Conservation (phyloP, 768 basidiomycete species). For the Galerina sulciceps region DNA sequence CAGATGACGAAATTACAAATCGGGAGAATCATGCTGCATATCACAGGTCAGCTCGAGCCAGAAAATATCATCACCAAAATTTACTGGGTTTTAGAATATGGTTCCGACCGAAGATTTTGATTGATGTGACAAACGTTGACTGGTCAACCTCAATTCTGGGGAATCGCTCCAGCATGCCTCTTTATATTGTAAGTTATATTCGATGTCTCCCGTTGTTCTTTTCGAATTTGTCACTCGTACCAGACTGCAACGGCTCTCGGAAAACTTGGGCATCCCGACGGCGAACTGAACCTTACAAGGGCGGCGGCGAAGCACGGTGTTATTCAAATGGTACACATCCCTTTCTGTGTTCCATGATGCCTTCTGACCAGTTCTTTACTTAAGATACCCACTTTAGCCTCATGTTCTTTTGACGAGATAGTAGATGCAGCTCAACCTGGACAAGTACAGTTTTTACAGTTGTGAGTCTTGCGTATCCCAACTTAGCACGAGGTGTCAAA, state of each 20-base stretch:
- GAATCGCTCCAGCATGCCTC: constrained; percentile 36
- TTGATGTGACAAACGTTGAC: constrained; percentile 86
- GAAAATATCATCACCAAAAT: not conserved
- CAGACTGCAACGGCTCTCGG: constrained; percentile 82
- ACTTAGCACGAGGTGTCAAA: not conserved
- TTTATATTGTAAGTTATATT: constrained; percentile 54
- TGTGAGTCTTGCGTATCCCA: constrained; percentile 43
- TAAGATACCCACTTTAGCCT: constrained; percentile 94
- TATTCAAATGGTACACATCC: constrained; percentile 43
- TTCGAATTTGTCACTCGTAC: not conserved
- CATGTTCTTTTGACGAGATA: constrained; percentile 94
- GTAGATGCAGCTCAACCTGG: constrained; percentile 77
- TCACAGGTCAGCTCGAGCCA: constrained; percentile 60
- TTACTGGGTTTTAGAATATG: constrained; percentile 56
- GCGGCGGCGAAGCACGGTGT: constrained; percentile 75
- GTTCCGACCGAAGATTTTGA: constrained; percentile 88
- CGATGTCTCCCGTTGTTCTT: not conserved
- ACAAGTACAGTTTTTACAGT: constrained; percentile 85
- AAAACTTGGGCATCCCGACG: constrained; percentile 95
- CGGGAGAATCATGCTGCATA: constrained; percentile 92
- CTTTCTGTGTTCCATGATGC: not conserved
- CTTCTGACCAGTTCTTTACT: too few species aligned
- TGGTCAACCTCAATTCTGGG: constrained; percentile 86
- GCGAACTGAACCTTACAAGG: constrained; percentile 88
- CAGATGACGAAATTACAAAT: constrained; percentile 92